A percentile compares a stretch with the other conserved stretches of the same genome.
Evolutionary conservation across 164 flowering plant species (phyloP).

Genomic region (Vitis labrusca): DNA sequence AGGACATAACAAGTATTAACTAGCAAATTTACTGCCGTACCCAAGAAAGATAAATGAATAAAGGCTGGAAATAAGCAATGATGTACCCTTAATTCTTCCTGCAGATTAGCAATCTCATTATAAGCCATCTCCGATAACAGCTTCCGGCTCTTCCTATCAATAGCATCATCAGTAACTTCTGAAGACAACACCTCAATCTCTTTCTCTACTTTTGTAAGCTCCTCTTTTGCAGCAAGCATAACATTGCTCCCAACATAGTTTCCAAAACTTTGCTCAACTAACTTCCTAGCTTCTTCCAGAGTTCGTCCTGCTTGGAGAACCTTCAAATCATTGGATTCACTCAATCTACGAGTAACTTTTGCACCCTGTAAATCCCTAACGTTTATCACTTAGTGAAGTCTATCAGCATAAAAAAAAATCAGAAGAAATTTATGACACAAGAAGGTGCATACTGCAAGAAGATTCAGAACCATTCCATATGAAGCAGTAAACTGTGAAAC

Average conservation of each 20-base stretch:
- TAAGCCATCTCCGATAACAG: constrained; percentile 63
- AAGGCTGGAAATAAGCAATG: background rate
- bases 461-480: constrained; percentile 98
- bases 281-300: constrained; percentile 90
- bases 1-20: too few species aligned
- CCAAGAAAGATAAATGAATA: too few species aligned
- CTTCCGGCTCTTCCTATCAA: constrained; percentile 67
- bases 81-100: constrained; percentile 71
- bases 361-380: constrained; percentile 43
- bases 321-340: constrained; percentile 44
- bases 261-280: constrained; percentile 95
- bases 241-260: constrained; percentile 97
- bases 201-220: constrained; percentile 61
- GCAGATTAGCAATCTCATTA: constrained; percentile 71
- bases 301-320: constrained; percentile 61
- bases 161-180: constrained; percentile 76
- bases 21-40: too few species aligned
- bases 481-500: constrained; percentile 97
- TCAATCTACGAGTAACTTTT: constrained; percentile 57
- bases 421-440: constrained; percentile 3
- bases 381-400: background rate
- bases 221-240: constrained; percentile 90
- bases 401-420: background rate
- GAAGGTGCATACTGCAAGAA: constrained; percentile 61
- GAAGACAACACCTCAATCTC: constrained; percentile 64